Base-by-base conservation (phyloP, 352 stramenopile genomes). In the Phytophthora capsici region DNA sequence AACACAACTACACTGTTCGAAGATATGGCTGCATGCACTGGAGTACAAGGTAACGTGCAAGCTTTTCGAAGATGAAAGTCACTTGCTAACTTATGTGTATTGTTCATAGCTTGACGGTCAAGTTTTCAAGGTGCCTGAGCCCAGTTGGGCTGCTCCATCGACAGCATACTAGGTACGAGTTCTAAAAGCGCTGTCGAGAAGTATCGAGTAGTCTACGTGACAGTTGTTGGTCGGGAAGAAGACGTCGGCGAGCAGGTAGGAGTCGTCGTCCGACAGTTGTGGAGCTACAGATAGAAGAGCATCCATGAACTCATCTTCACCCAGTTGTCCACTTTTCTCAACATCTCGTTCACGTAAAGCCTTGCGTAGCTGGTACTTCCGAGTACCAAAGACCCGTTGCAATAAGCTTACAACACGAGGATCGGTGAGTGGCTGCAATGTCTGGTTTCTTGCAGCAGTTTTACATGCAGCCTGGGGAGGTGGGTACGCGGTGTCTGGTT, bases 1-100 rank as follows among this genome's bases (percentile, higher is more conserved):
- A 57, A 91, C 83, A n/a, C 85, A 94, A 49, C 59, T 93, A 14
- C 86, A 96, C 69, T 95, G 87, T 57, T 84, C 83, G 6, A 84
- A 88, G 44, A 95, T 96, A 43, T 96, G 88, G 87, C 78, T 96
- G 19, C 88, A 95, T 50, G 88, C 88, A 13, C 69, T 95, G 43
- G 78, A 94, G 61, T 96, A 96, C 82, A 86, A 94, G 86, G 87
- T 94, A 77, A 12, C 63, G 30, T 68, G 19, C 9, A 46, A n/a
- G 5, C 44, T 58, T 45, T 40, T 48, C 12, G 8, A 63, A 13
- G 17, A 44, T 55, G 6, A 30, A 48, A 1, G 4, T 16, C 12
- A 36, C 19, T 26, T 57, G 20, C 53, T 73, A 45, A 73, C 34
- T 43, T 47, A 19, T 65, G 14, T 73, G 19, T 65, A 28, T 28